Evolutionary conservation across 768 basidiomycete species (phyloP).

Genomic region (Gyrodon lividus): DNA sequence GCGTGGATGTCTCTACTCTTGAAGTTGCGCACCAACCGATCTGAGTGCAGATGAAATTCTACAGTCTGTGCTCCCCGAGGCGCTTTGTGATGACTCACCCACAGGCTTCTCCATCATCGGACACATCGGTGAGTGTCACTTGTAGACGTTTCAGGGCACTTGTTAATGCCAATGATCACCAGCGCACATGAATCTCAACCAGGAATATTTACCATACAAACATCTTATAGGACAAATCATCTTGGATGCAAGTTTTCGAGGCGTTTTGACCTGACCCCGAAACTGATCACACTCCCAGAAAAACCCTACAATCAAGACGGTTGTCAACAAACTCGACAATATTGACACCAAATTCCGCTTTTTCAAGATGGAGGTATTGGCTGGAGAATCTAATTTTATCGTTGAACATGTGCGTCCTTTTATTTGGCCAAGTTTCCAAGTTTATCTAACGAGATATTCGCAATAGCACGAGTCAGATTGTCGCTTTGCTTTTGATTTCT

Average conservation of each 20-base stretch:
- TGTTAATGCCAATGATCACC: slow-evolving; percentile 5
- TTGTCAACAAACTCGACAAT: slow-evolving; percentile 90
- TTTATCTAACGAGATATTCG: slow-evolving; percentile 1
- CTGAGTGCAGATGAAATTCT: slow-evolving; percentile 72
- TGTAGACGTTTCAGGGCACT: not conserved
- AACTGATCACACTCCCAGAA: slow-evolving; percentile 53
- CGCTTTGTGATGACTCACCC: slow-evolving; percentile 75
- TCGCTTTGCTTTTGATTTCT: slow-evolving; percentile 90
- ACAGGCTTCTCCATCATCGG: slow-evolving; percentile 86
- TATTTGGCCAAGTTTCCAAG: not conserved
- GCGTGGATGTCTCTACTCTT: slow-evolving; percentile 5
- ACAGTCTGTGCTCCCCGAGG: slow-evolving; percentile 75
- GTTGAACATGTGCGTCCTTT: slow-evolving; percentile 75
- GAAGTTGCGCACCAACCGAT: not conserved
- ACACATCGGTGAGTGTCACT: slow-evolving; percentile 71
- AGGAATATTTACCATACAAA: slow-evolving; percentile 91
- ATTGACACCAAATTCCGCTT: slow-evolving; percentile 88
- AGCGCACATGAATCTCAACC: slow-evolving; percentile 92
- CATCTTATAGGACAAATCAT: slow-evolving; percentile 89
- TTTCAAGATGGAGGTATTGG: slow-evolving; percentile 95
- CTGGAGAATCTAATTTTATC: slow-evolving; percentile 83
- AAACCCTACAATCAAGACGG: slow-evolving; percentile 78
- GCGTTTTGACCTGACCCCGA: not conserved
- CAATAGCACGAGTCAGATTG: slow-evolving; percentile 80
- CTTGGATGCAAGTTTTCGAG: slow-evolving; percentile 65